Base-by-base conservation (phyloP, 306 rosid genomes). In the Vigna trinervia region DNA sequence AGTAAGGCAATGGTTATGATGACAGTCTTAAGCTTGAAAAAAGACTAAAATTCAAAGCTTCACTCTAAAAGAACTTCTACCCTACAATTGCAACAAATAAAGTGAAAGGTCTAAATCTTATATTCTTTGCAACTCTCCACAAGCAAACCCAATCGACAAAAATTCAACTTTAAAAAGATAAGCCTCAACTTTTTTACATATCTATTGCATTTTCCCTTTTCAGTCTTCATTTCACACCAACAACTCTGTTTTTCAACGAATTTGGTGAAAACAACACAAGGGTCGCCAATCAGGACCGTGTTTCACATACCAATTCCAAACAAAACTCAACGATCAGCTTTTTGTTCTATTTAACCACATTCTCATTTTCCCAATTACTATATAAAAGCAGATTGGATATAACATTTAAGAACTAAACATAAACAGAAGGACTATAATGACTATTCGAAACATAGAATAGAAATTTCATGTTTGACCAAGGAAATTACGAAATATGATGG, bases 41-140 rank as follows among this genome's bases (percentile, higher is more conserved):
- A 81, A 81, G 82, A 77, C 74, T 69, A 34, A 78, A 85, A 83
- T 83, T 83, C 88, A 84, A 87, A 83, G 84, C 56, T 83, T 66
- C 73, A 68, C 90, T 43, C 77, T 48, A 66, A 71, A 58, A 79
- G 68, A 73, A 62, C 75, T 82, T 86, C 68, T 75, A 78, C 79
- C 85, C 81, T 81, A 52, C 83, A 66, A 76, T 85, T 88, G 84
- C 87, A 84, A 83, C 84, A 85, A 75, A 75, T 83, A 91, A 90
- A 91, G 93, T 34, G 73, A 86, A 90, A 89, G 86, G 51, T 73
- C 81, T 61, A 78, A 71, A 82, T 79, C 88, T 90, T 74, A 92
- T 90, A 91, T 94, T 94, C 97, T 90, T 91, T 94, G 96, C 80
- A 84, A 88, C 96, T 84, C 89, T 83, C 75, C 60, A 81, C 97